These are phyloP conservation scores for Panaeolus papilionaceus DNA, from an alignment of 768 basidiomycete genomes.

Conservation along the genomic window DNA sequence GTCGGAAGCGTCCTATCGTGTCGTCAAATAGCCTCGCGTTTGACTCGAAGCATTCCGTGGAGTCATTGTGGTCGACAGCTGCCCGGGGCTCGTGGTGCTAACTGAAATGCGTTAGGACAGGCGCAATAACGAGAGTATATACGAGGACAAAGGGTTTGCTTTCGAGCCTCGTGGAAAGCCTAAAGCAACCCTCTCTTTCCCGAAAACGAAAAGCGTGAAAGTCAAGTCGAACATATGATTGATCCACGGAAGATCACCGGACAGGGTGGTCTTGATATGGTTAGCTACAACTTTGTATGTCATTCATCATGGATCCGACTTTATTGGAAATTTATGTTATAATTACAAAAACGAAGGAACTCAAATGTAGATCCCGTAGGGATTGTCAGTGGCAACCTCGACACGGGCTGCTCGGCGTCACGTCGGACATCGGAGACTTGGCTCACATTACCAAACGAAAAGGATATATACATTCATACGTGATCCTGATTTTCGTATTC, in stretches of 20 bases:
- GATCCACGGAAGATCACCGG: not conserved
- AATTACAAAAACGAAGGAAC: not conserved
- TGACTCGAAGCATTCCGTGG: not conserved
- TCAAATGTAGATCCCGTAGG: not conserved
- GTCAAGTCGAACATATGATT: not conserved
- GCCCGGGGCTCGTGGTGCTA: not conserved
- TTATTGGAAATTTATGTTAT: not conserved
- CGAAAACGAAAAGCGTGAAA: slow-evolving; percentile 7
- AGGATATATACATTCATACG: too few relatives aligned
- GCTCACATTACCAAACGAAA: too few relatives aligned
- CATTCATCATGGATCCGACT: not conserved
- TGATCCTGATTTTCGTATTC: too few relatives aligned
- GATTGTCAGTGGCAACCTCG: not conserved
- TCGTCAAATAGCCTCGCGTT: not conserved
- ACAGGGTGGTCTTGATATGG: not conserved
- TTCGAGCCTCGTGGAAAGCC: not conserved
- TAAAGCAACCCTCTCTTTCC: not conserved
- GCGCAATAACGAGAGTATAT: not conserved
- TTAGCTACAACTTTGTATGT: not conserved
- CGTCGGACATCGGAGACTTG: not conserved
- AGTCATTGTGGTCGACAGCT: not conserved
- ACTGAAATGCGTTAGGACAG: not conserved
- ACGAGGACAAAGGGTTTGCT: not conserved
- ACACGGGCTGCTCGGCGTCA: not conserved
- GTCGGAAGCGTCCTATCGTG: not conserved